Conservation (phyloP, 148 eudicot species). For the Pharnaceum exiguum region DNA sequence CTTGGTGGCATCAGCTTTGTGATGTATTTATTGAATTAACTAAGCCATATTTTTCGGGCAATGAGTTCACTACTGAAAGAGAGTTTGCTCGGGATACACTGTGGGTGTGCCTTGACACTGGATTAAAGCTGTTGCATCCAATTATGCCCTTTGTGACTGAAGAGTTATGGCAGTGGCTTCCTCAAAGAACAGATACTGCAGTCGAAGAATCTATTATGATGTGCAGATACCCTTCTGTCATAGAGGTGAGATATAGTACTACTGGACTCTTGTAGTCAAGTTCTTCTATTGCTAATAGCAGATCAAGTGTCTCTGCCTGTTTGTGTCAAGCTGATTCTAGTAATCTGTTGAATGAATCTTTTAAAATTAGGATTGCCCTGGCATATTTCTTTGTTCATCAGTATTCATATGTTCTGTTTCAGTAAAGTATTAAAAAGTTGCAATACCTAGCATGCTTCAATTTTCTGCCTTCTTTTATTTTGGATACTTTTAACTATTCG, state of each 20-base stretch:
- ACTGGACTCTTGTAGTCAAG: too few species aligned
- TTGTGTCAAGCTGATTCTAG: too few species aligned
- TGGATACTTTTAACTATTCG: neutral
- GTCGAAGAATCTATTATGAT: conserved; percentile 77
- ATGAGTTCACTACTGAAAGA: conserved; percentile 46
- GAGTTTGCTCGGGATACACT: conserved; percentile 64
- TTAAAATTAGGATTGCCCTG: too few species aligned
- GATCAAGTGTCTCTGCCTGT: too few species aligned
- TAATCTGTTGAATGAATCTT: too few species aligned
- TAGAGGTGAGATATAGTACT: conserved; percentile 71
- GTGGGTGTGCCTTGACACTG: conserved; percentile 89
- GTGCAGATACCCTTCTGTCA: conserved; percentile 61
- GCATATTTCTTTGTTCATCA: too few species aligned
- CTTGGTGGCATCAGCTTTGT: conserved; percentile 97
- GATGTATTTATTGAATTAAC: conserved; percentile 84
- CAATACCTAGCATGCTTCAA: too few species aligned
- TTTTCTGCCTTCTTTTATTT: too few species aligned
- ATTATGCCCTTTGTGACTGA: conserved; percentile 95
- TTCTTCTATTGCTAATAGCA: too few species aligned
- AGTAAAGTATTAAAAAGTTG: too few species aligned
- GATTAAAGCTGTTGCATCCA: conserved; percentile 81
- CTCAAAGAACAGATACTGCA: conserved; percentile 44
- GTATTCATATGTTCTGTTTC: too few species aligned
- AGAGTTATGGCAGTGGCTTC: conserved; percentile 98
- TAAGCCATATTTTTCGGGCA: conserved; percentile 64